Conservation (phyloP, 805 yeast species). For the Pichia sporocuriosa region DNA sequence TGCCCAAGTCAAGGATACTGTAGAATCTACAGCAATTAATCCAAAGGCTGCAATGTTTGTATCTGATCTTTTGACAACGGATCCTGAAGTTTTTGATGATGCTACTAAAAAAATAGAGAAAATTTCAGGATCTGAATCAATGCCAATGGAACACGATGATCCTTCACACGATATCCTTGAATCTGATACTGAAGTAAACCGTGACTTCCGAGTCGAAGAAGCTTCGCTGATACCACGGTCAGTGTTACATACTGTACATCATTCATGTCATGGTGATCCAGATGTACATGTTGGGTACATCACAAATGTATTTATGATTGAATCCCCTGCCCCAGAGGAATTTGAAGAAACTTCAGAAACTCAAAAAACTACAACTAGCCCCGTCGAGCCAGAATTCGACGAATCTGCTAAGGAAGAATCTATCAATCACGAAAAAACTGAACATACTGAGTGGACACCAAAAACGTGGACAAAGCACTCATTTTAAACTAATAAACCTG, state of each 20-base stretch:
- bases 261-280: conserved; percentile 14
- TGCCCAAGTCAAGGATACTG: too few relatives aligned
- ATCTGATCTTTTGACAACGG: conserved; percentile 9
- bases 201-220: conserved; percentile 9
- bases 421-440: background rate
- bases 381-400: too few relatives aligned
- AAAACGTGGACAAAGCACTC: conserved; percentile 10
- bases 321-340: conserved; percentile 2
- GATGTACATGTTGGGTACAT: conserved; percentile 15
- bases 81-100: conserved; percentile 9
- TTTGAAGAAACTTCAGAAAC: background rate
- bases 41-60: conserved; percentile 2
- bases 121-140: background rate
- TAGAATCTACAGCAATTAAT: background rate
- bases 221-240: conserved; percentile 11
- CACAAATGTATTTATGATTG: conserved; percentile 5
- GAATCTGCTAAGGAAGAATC: too few relatives aligned
- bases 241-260: conserved; percentile 12
- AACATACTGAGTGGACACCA: background rate
- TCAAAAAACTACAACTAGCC: background rate
- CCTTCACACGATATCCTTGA: too few relatives aligned
- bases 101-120: background rate
- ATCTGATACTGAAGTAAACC: conserved; percentile 1
- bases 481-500: background rate
- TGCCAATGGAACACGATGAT: background rate